Evolutionary conservation across 2,329 filamentous ascomycete species (phyloP), one percentile per base, ranked within the genome.

Genomic region (Sclerotinia nivalis): DNA sequence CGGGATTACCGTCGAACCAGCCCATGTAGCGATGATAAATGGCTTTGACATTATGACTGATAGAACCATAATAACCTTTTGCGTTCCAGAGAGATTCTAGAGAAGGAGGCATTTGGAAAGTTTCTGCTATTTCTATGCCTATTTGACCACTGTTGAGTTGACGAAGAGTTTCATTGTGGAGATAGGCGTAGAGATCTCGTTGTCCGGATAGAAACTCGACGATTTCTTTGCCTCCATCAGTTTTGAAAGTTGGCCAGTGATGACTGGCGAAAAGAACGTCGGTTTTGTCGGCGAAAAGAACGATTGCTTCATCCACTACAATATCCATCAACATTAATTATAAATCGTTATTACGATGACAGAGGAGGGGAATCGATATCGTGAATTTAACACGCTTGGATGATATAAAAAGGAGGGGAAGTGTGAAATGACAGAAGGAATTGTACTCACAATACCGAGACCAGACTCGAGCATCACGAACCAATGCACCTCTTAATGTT

Each of bases 391-490:
- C 40, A 43, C 40, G 13, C 40, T 43, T 43, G 40, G 15, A 43
- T 43, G 40, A 43, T 43, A 6, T 43, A 18, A 18, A 18, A 18
- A 43, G 40, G 34, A 34, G 34, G 34, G 15, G 40, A 43, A 15
- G 5, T 43, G 40, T 43, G 40, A 34, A 13, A 6, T 43, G 40
- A 18, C 13, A 43, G 40, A 18, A 18, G 15, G 1, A 43, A 6
- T 43, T 43, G 40, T 43, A 43, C 40, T 43, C 40, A 18, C 40
- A 71, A 59, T 82, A 81, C 22, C 74, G 71, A 3, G 80, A 77
- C 82, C 81, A 83, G 1, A 75, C 76, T 34, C 80, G 78, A 0
- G 81, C 77, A 72, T 83, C 82, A 15, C 81, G 76, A 3, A 83
- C 82, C 7, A 74, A 73, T 3, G 81, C 81, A 2, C 82, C 82